Base-by-base conservation (phyloP, 1,284 basidiomycete species). In the Trichosporon inkin region DNA sequence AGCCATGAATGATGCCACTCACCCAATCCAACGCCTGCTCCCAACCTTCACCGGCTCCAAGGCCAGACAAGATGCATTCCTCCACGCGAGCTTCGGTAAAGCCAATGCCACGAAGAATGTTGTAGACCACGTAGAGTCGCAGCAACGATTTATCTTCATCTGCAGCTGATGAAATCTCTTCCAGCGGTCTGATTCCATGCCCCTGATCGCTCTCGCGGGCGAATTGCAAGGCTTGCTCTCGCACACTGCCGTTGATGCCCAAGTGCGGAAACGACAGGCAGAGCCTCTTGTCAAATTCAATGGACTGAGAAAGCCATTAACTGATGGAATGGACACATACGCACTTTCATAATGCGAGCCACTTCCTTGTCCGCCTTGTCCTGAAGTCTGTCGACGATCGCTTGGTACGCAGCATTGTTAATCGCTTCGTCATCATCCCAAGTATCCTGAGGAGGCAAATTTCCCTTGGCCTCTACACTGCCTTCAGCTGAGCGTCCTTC, bases 1-100 rank as follows among this genome's bases (percentile, higher is more conserved):
- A 60, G 55, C 65, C 35, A 41, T 5, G 22, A 1, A 0, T 8
- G 7, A 40, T 17, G 10, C 17, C 5, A 75, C 86, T 62, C 68
- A 94, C 92, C 92, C 92, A 96, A 70, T 92, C 89, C 58, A 90
- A 82, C n/a, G 90, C 92, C 58, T 94, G 90, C 19, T 97, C 92
- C 40, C 96, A 81, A 7, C 93, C 90, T 17, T 90, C 80, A 1
- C 86, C 72, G 2, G 78, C 68, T 16, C 56, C 54, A 1, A 75
- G 16, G 3, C 70, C 74, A 36, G 71, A 55, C 11, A 69, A 16
- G 10, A 92, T 85, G 36, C 71, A 72, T 52, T 75, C 61, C 20
- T 57, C 62, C 1, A 75, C 67, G 60, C 85, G 81, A 8, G 81
- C 82, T 65, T 89, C 85, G 0, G 84, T 78, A 75, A 94, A 94